These are phyloP conservation scores for Chlorella sp. DNA, from an alignment of 139 green algal species.

Conservation along the genomic window DNA sequence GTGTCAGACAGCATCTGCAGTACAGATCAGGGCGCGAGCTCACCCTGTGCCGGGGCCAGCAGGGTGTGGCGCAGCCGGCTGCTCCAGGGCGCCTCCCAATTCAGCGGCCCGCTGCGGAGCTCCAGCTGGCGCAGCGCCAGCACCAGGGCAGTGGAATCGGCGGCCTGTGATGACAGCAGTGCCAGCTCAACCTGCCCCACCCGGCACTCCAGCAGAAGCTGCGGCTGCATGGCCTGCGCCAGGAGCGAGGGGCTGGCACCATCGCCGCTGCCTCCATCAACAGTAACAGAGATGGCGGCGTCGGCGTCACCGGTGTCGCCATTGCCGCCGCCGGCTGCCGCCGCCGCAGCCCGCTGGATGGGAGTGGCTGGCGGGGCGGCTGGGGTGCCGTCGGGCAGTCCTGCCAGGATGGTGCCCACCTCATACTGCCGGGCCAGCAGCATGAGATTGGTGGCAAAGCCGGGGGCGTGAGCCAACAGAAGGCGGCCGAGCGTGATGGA, in stretches of 20 bases:
- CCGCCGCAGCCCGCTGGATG: not conserved
- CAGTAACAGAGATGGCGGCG: too few species aligned
- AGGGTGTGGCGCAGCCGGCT: constrained; percentile 15
- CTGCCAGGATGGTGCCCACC: not conserved
- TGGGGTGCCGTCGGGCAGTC: not conserved
- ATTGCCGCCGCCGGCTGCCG: not conserved
- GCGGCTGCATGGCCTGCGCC: constrained; percentile 1
- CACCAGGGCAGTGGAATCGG: not conserved
- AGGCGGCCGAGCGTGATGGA: not conserved
- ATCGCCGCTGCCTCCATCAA: not conserved
- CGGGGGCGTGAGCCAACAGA: constrained; percentile 8
- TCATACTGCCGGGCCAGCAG: constrained; percentile 5
- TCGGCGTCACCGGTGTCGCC: not conserved
- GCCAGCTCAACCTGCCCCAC: not conserved
- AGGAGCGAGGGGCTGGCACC: not conserved
- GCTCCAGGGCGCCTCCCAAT: constrained; percentile 25
- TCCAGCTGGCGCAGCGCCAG: constrained; percentile 28
- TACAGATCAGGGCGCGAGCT: too few species aligned
- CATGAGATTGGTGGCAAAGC: constrained; percentile 1
- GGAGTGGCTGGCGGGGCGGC: not conserved
- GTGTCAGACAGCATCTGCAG: too few species aligned
- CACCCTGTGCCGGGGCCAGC: constrained; percentile 11
- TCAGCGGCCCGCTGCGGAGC: constrained; percentile 1
- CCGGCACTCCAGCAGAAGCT: constrained; percentile 24
- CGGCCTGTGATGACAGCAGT: not conserved